Base-by-base conservation (phyloP, 2,329 filamentous ascomycete genomes). In the Penicillium sp. region DNA sequence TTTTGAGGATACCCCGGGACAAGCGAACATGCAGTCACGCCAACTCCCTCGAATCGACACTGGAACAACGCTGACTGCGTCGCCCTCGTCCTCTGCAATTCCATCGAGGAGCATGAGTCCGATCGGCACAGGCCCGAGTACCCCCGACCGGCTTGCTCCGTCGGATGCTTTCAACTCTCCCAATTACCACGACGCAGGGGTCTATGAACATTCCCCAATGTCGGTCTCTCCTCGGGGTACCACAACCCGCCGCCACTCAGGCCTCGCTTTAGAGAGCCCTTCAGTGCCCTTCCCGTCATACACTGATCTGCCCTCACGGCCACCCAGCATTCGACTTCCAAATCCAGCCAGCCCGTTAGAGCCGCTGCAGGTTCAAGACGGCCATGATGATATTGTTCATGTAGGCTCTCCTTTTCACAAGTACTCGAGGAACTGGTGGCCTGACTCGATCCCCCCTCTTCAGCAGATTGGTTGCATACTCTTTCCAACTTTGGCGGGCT, bases 401-500 rank as follows among this genome's bases (percentile, higher is more conserved):
- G 62, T 81, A 74, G 55, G 61, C 13, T 53, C 59, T 44, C 70
- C 74, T 18, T 55, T 59, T 32, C 61, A 70, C 36, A 75, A 71
- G 48, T 72, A 72, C 6, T 77, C 89, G 18, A 59, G 45, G 39
- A 80, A 72, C 42, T 95, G 91, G 88, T 97, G 92, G 91, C 91
- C 91, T 2, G 89, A 91, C 68, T 78, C 75, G 5, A 61, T 89
- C 4, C 90, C 91, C 3, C 77, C 89, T 10, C 90, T 91, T 2
- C 81, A 88, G 53, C 75, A 88, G 7, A 77, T 97, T 13, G 71
- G 85, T 14, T 81, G 84, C 14, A 92, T 89, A 0, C 74, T 99
- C 0, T 96, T 97, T 62, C 94, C 94, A 0, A 97, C 93, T 0
- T 74, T 99, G 29, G 87, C 86, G 60, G 86, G 82, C 26, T 99